A percentile compares a stretch with the other conserved stretches of the same genome.
phyloP scores from a whole-genome alignment of 2,329 filamentous ascomycete species.

The Ceratocystis destructans region DNA sequence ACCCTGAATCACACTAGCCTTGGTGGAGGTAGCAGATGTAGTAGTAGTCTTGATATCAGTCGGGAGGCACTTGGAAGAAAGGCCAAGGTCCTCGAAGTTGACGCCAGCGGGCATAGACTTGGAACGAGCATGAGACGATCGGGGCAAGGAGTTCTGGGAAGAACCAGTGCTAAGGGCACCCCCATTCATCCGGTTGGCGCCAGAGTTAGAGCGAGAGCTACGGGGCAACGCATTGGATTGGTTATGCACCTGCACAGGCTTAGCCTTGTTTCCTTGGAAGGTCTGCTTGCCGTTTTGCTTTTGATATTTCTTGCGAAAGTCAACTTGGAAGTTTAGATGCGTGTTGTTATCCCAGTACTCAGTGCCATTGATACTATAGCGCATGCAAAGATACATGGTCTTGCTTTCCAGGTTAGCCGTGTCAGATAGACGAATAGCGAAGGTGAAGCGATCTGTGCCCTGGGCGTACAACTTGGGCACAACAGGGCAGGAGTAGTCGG shows the following conservation, averaged over 20 bases:
- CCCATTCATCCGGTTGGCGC: constrained; percentile 26
- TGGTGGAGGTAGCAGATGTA: constrained; percentile 25
- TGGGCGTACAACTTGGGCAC: constrained; percentile 41
- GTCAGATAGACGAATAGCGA: constrained; percentile 85
- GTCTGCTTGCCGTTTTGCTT: constrained; percentile 45
- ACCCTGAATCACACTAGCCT: constrained; percentile 28
- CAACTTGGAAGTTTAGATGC: constrained; percentile 77
- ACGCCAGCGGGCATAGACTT: constrained; percentile 44
- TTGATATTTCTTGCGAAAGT: constrained; percentile 71
- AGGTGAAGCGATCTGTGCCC: constrained; percentile 68
- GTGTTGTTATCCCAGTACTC: constrained; percentile 96
- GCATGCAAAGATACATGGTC: constrained; percentile 82
- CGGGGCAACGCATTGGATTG: constrained; percentile 38
- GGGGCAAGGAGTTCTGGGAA: constrained; percentile 9
- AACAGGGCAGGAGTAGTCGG: constrained; percentile 75
- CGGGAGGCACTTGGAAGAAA: neutral
- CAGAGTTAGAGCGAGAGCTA: constrained; percentile 39
- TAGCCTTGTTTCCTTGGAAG: constrained; percentile 29
- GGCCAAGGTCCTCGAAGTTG: constrained; percentile 38
- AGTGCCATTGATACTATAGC: constrained; percentile 68
- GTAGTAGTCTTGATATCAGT: neutral
- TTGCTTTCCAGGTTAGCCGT: constrained; percentile 83
- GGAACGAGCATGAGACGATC: constrained; percentile 29
- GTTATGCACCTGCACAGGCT: constrained; percentile 16
- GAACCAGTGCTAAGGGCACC: constrained; percentile 21